These are phyloP conservation scores for Trypanosoma cruzi DNA, from an alignment of 208 protist species.

Conservation along the genomic window DNA sequence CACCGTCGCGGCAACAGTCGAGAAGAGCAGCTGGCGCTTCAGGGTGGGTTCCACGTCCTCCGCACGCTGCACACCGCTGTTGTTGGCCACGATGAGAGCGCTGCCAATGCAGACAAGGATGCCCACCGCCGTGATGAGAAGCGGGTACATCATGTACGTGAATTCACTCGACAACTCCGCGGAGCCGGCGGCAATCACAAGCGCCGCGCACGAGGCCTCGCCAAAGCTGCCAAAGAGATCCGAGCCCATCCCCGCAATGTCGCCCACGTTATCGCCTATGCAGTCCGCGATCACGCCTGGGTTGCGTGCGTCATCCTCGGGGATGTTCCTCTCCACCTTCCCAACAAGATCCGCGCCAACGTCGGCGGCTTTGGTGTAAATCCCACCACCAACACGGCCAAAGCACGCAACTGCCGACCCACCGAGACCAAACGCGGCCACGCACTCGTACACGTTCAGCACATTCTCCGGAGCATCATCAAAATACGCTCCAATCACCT, in stretches of 20 bases:
- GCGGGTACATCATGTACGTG: conserved; percentile 89
- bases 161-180: conserved; percentile 62
- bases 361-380: conserved; percentile 97
- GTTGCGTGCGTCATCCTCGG: conserved; percentile 97
- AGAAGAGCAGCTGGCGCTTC: conserved; percentile 80
- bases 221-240: conserved; percentile 97
- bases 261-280: conserved; percentile 96
- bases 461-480: conserved; percentile 33
- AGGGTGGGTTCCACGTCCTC: conserved; percentile 78
- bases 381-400: conserved; percentile 95
- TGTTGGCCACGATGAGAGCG: conserved; percentile 61
- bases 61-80: conserved; percentile 46
- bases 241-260: conserved; percentile 95
- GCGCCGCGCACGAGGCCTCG: conserved; percentile 94
- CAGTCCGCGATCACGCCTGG: conserved; percentile 96
- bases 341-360: conserved; percentile 96
- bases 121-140: conserved; percentile 82
- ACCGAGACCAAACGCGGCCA: conserved; percentile 96
- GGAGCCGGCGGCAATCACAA: conserved; percentile 76
- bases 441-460: conserved; percentile 75
- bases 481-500: conserved; percentile 68
- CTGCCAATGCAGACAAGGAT: conserved; percentile 80
- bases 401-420: conserved; percentile 96
- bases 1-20: conserved; percentile 71
- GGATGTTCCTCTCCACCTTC: conserved; percentile 96